These are phyloP conservation scores for Poa pratensis DNA, from an alignment of 176 grass and related monocot genomes.

Conservation along the genomic window DNA sequence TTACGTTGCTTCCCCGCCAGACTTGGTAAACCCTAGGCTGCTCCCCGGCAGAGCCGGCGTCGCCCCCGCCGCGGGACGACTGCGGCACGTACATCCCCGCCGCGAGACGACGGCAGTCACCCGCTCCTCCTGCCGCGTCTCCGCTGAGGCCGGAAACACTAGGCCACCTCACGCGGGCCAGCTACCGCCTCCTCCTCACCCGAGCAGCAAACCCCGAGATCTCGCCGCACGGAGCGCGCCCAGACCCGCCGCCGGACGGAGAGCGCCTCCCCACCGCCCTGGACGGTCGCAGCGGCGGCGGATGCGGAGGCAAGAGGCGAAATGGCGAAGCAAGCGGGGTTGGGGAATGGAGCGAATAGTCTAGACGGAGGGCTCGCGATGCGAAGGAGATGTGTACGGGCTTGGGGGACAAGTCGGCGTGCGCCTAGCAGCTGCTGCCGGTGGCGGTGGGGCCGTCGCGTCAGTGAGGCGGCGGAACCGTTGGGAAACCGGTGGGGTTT, in stretches of 20 bases:
- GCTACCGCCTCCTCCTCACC: too few species aligned
- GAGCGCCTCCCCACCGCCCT: too few species aligned
- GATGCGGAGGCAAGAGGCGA: constrained; percentile 4
- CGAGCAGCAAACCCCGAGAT: constrained; percentile 20
- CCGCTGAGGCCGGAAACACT: background rate
- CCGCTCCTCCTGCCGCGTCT: background rate
- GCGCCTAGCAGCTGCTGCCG: constrained; percentile 40
- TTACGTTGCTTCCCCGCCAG: constrained; percentile 98
- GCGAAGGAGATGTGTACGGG: background rate
- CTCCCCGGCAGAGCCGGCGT: constrained; percentile 33
- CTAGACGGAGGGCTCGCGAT: constrained; percentile 10
- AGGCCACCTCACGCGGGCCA: background rate
- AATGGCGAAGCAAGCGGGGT: constrained; percentile 11
- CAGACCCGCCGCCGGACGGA: background rate
- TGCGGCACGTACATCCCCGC: constrained; percentile 73
- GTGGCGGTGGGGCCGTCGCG: background rate
- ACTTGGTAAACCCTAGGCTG: constrained; percentile 89
- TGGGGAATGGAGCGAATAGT: background rate
- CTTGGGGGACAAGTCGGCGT: constrained; percentile 27
- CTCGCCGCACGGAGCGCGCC: constrained; percentile 29
- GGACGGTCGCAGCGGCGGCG: background rate
- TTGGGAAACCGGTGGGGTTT: background rate
- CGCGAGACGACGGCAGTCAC: background rate
- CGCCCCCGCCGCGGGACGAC: constrained; percentile 47
- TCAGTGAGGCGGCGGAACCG: background rate